These are phyloP conservation scores for Gomphus bonarii DNA, from an alignment of 1,284 basidiomycete species.

Conservation along the genomic window DNA sequence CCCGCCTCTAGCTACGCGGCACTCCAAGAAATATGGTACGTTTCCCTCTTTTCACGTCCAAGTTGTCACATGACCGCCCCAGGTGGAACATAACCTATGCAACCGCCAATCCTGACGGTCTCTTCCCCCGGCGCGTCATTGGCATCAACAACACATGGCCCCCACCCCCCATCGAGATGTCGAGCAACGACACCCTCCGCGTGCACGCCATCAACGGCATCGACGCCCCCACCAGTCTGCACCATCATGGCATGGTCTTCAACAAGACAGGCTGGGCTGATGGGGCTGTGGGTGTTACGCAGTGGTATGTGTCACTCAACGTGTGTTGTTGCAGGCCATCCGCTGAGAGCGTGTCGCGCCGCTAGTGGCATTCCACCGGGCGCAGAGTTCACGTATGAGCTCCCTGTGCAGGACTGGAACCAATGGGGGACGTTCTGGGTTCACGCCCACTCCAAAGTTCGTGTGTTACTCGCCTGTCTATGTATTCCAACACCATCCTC, in stretches of 20 bases:
- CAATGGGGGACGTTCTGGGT: constrained; percentile 89
- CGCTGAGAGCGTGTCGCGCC: not conserved
- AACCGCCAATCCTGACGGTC: constrained; percentile 66
- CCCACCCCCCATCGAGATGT: constrained; percentile 71
- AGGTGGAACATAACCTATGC: constrained; percentile 70
- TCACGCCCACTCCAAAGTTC: constrained; percentile 58
- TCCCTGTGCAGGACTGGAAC: constrained; percentile 63
- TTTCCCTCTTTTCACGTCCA: not conserved
- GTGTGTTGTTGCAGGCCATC: not conserved
- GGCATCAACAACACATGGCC: constrained; percentile 91
- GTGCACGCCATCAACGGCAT: constrained; percentile 73
- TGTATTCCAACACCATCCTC: too few relatives aligned
- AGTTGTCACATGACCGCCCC: not conserved
- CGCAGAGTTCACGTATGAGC: constrained; percentile 63
- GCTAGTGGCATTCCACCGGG: constrained; percentile 75
- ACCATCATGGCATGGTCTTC: constrained; percentile 93
- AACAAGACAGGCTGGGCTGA: constrained; percentile 82
- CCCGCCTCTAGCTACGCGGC: constrained; percentile 37
- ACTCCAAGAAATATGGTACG: constrained; percentile 50
- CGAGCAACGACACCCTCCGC: constrained; percentile 58
- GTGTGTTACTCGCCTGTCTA: constrained; percentile 15
- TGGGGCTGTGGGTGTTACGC: constrained; percentile 73
- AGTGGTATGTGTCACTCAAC: constrained; percentile 46
- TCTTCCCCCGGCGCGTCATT: constrained; percentile 63
- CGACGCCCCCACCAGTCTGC: constrained; percentile 51